These are phyloP conservation scores for Vitis hybrid DNA, from an alignment of 177 flowering plant species.

Conservation along the genomic window DNA sequence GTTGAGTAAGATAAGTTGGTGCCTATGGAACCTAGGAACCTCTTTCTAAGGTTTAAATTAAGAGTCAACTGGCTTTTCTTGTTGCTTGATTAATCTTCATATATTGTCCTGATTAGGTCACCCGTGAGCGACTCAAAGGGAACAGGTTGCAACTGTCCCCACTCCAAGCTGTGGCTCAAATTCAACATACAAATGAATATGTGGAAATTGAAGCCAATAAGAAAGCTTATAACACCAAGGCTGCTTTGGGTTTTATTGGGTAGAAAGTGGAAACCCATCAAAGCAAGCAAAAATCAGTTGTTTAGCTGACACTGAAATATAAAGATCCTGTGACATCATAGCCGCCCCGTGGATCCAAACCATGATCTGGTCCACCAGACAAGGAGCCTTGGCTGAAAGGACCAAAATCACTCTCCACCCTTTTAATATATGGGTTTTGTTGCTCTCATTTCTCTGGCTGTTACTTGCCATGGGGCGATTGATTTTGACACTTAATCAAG, in stretches of 20 bases:
- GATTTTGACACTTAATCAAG: slow-evolving; percentile 12
- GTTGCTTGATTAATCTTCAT: no score
- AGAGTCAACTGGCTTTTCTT: no score
- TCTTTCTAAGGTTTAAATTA: no score
- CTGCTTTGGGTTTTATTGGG: slow-evolving; percentile 19
- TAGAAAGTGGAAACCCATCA: slow-evolving; percentile 29
- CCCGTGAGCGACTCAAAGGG: no score
- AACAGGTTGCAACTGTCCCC: no score
- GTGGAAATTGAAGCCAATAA: not conserved
- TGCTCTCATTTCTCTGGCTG: slow-evolving; percentile 17
- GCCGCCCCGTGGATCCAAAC: not conserved
- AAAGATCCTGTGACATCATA: slow-evolving; percentile 23
- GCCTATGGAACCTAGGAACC: no score
- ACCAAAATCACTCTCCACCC: slow-evolving; percentile 12
- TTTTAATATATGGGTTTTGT: slow-evolving; percentile 12
- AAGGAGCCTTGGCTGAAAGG: slow-evolving; percentile 28
- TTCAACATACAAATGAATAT: not conserved
- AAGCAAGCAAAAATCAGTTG: slow-evolving; percentile 33
- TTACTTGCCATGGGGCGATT: slow-evolving; percentile 4
- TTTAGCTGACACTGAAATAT: slow-evolving; percentile 28
- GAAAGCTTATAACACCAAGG: not conserved
- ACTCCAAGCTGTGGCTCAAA: no score
- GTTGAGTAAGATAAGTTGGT: no score
- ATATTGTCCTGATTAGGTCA: no score
- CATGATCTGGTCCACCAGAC: slow-evolving; percentile 27